Base-by-base conservation (phyloP, 805 yeast species). In the Metschnikowia colocasiae region DNA sequence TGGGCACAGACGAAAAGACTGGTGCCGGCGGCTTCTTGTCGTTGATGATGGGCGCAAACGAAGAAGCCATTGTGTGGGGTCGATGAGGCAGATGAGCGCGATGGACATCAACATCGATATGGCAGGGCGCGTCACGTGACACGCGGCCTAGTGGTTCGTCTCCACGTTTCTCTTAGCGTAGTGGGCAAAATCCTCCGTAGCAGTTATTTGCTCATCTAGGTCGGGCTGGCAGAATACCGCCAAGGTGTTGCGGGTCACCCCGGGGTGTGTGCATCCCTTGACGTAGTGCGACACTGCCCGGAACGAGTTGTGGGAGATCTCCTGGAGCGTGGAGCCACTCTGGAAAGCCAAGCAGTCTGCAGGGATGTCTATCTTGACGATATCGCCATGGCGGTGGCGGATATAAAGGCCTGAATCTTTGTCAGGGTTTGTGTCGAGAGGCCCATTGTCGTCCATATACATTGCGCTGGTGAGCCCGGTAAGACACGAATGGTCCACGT, bases 181-280 rank as follows among this genome's bases (percentile, higher is more conserved):
- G 46, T 67, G 60, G 10, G 82, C 83, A 64, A 81, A 81, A 34
- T 69, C 71, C 56, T 75, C 77, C 3, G 40, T 56, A 0, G 56
- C 61, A 46, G 75, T 78, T 12, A 81, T 77, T 56, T 40, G 56
- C 46, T 73, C 82, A 34, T 76, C 74, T 43, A 81, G 60, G 34
- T 76, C 71, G 1, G 85, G 86, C 61, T 81, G 85, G 55, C 82
- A 76, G 54, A 81, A 81, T 6, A 81, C 81, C 1, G 86, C 85
- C 49, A 80, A 61, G 0, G 85, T 80, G 53, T 78, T 80, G 46
- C 85, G 62, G 16, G 78, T 69, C 23, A 78, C 59, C 4, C 52
- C 46, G 19, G 69, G 59, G 37, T 59, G 8, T 27, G 47, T 43
- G 4, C 78, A 63, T 3, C 80, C 81, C 49, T 66, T 70, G 15